phyloP scores from a whole-genome alignment of 139 green algal species.

The Picochlorum sp. region DNA sequence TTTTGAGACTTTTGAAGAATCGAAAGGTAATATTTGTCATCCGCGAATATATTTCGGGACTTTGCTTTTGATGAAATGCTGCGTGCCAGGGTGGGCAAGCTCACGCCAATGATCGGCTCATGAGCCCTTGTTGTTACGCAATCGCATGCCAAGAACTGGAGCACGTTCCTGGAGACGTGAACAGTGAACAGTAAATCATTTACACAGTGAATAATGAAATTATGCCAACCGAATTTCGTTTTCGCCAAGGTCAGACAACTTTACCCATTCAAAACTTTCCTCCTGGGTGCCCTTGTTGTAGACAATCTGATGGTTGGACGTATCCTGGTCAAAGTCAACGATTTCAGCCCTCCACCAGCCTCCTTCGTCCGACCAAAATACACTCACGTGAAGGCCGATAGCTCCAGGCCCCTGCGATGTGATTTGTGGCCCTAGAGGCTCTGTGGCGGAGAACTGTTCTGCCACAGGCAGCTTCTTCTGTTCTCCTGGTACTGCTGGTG shows the following conservation, averaged over 20 bases:
- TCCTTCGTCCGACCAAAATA: slow-evolving; percentile 40
- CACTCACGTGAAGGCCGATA: slow-evolving; percentile 29
- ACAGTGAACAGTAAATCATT: background rate
- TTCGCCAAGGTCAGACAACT: slow-evolving; percentile 28
- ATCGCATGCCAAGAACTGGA: no score
- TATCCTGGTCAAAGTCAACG: slow-evolving; percentile 12
- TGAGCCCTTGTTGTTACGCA: no score
- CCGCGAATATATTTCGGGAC: no score
- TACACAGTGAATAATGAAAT: background rate
- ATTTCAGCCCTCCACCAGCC: slow-evolving; percentile 40
- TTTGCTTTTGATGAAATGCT: no score
- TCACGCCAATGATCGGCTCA: no score
- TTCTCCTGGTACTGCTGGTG: no score
- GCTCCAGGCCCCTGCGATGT: slow-evolving; percentile 10
- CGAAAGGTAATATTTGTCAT: no score
- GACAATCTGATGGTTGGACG: slow-evolving; percentile 30
- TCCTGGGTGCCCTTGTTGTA: slow-evolving; percentile 24
- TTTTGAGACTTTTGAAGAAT: no score
- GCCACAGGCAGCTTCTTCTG: no score
- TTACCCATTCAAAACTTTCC: slow-evolving; percentile 35
- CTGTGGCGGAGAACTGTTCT: background rate
- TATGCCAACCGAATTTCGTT: slow-evolving; percentile 17
- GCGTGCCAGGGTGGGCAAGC: no score
- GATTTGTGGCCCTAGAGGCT: background rate
- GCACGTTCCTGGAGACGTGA: no score